phyloP scores from a whole-genome alignment of 768 basidiomycete genomes.

The Agrocybe praecox region DNA sequence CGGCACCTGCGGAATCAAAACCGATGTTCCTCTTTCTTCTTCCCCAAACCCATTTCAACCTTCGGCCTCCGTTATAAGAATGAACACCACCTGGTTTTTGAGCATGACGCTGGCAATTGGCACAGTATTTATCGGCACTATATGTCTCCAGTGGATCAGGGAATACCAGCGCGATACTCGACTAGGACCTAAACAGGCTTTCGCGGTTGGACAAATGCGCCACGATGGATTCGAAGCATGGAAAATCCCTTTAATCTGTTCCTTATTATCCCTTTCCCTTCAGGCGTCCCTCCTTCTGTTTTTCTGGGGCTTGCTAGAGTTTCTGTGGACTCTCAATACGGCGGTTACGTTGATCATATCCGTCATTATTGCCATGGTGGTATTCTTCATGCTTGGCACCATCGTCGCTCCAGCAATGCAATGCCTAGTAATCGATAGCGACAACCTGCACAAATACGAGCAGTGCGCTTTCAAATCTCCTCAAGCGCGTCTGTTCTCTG shows the following conservation, averaged over 20 bases:
- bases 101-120: conserved; percentile 21
- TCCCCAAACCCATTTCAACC: conserved; percentile 8
- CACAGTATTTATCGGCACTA: conserved; percentile 21
- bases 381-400: conserved; percentile 19
- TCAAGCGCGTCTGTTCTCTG: background rate
- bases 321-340: conserved; percentile 26
- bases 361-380: conserved; percentile 17
- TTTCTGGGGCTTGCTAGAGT: conserved; percentile 27
- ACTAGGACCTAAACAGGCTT: conserved; percentile 17
- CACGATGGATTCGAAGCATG: conserved; percentile 29
- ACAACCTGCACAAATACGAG: background rate
- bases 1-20: background rate
- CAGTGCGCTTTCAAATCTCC: conserved; percentile 12
- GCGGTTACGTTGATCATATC: conserved; percentile 20
- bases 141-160: conserved; percentile 26
- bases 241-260: conserved; percentile 28
- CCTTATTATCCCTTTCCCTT: conserved; percentile 28
- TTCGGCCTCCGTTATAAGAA: conserved; percentile 11
- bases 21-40: background rate
- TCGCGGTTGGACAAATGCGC: conserved; percentile 27
- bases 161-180: conserved; percentile 20
- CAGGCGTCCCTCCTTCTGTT: conserved; percentile 32
- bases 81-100: conserved; percentile 21
- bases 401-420: conserved; percentile 14
- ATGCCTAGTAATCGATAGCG: background rate